A percentile compares a stretch with the other conserved stretches of the same genome.
phyloP scores from a whole-genome alignment of 345 rosid genomes.

The Arabis alpina region DNA sequence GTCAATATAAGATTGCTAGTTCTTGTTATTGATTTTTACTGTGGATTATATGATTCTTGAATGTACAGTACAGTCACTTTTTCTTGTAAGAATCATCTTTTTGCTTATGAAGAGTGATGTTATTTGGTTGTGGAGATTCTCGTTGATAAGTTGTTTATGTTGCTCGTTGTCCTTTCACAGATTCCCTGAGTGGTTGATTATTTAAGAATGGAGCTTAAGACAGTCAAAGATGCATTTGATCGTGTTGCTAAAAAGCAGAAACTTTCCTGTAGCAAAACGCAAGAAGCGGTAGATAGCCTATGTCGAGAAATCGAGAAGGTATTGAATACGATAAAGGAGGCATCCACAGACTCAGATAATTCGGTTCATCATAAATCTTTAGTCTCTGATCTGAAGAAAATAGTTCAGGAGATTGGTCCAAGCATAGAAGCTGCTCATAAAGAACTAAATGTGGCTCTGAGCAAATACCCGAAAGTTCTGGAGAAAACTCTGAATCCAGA shows the following conservation, averaged over 20 bases:
- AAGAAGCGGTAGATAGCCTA: slow-evolving; percentile 51
- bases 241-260: slow-evolving; percentile 71
- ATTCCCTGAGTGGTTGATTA: neutral
- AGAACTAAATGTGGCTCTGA: slow-evolving; percentile 56
- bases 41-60: neutral
- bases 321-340: slow-evolving; percentile 36
- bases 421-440: slow-evolving; percentile 56
- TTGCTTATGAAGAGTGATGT: neutral
- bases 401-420: slow-evolving; percentile 50
- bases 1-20: no score
- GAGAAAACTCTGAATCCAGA: slow-evolving; percentile 61
- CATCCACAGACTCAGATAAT: slow-evolving; percentile 21
- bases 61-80: no score
- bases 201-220: slow-evolving; percentile 61
- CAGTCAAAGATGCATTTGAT: slow-evolving; percentile 69
- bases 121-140: neutral
- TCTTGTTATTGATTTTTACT: no score
- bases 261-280: slow-evolving; percentile 51
- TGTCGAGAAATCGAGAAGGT: slow-evolving; percentile 52
- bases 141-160: neutral
- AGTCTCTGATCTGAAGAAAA: slow-evolving; percentile 52
- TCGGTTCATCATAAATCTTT: slow-evolving; percentile 38
- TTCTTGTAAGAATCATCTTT: no score
- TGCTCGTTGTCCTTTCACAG: neutral
- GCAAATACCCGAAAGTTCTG: slow-evolving; percentile 60